A percentile compares a stretch with the other conserved stretches of the same genome.
Evolutionary conservation across 2,329 filamentous ascomycete species (phyloP).

Genomic region (Lecanosticta acicola): DNA sequence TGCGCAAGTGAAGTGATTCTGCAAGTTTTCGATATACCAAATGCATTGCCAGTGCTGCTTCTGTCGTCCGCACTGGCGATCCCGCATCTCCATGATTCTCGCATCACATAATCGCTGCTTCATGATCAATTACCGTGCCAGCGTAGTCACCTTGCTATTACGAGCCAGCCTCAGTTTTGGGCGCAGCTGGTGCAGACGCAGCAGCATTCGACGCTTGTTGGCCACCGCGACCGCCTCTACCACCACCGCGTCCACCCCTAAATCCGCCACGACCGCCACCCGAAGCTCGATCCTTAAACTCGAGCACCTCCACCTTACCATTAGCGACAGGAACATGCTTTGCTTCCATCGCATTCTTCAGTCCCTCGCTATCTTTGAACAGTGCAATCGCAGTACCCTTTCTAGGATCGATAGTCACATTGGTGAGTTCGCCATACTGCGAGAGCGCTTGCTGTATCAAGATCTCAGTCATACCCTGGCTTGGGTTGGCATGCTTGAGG

Average conservation of each 20-base stretch:
- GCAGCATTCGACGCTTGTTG: conserved; percentile 4
- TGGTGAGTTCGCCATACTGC: conserved; percentile 66
- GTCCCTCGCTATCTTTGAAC: conserved; percentile 65
- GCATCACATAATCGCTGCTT: too few species aligned
- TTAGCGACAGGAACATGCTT: conserved; percentile 79
- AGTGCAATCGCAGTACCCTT: conserved; percentile 94
- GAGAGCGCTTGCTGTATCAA: conserved; percentile 70
- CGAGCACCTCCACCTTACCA: conserved; percentile 79
- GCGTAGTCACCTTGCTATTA: not conserved
- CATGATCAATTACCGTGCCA: too few species aligned
- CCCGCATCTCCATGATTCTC: too few species aligned
- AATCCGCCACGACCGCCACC: conserved; percentile 13
- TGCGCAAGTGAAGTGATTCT: too few species aligned
- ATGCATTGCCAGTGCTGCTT: too few species aligned
- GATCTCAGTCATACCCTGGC: conserved; percentile 83
- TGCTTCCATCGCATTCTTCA: conserved; percentile 73
- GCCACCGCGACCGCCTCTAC: conserved; percentile 15
- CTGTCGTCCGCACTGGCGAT: too few species aligned
- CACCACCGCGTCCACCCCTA: conserved; percentile 14
- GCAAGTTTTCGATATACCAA: too few species aligned
- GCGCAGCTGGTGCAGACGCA: not conserved
- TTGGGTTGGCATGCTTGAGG: conserved; percentile 62
- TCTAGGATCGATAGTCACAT: conserved; percentile 87
- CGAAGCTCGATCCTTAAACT: conserved; percentile 57
- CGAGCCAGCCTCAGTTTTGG: not conserved